phyloP scores from a whole-genome alignment of 2,329 filamentous ascomycete genomes.

The Alternaria gaisen region DNA sequence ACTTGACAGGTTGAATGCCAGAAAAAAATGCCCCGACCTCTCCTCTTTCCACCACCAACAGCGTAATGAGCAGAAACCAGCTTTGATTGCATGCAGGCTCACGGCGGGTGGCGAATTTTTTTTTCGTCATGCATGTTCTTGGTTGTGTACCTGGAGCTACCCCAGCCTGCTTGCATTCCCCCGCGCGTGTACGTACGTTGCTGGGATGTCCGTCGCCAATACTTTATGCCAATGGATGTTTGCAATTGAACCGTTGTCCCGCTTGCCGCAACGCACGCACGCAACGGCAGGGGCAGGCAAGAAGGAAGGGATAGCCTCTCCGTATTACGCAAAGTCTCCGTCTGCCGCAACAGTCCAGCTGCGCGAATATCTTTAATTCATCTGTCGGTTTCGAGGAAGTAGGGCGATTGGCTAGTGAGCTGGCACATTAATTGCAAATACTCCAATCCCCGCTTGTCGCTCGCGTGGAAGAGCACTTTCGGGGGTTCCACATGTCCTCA shows the following conservation, averaged over 20 bases:
- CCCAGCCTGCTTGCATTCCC: neutral
- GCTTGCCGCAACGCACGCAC: constrained; percentile 3
- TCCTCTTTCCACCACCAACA: neutral
- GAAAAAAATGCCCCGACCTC: neutral
- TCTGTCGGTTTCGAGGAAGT: constrained; percentile 3
- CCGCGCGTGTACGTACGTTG: constrained; percentile 1
- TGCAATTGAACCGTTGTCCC: neutral
- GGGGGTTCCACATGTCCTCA: constrained; percentile 14
- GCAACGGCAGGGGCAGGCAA: neutral
- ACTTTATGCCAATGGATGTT: too few relatives aligned
- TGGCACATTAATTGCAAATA: neutral
- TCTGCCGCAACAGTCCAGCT: neutral
- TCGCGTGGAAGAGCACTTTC: constrained; percentile 7
- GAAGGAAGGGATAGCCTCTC: neutral
- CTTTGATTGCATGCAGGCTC: too few relatives aligned
- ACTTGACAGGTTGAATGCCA: neutral
- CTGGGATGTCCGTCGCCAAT: neutral
- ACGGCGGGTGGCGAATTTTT: too few relatives aligned
- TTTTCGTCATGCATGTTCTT: too few relatives aligned
- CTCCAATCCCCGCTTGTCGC: neutral
- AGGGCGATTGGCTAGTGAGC: constrained; percentile 5
- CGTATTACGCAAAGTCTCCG: neutral
- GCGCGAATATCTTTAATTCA: neutral
- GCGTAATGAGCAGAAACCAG: neutral
- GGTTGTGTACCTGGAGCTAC: too few relatives aligned